A percentile compares a stretch with the other conserved stretches of the same genome.
Evolutionary conservation across 192 early-diverging fungal genomes (phyloP).

Genomic region (Jimgerdemannia lactiflua): DNA sequence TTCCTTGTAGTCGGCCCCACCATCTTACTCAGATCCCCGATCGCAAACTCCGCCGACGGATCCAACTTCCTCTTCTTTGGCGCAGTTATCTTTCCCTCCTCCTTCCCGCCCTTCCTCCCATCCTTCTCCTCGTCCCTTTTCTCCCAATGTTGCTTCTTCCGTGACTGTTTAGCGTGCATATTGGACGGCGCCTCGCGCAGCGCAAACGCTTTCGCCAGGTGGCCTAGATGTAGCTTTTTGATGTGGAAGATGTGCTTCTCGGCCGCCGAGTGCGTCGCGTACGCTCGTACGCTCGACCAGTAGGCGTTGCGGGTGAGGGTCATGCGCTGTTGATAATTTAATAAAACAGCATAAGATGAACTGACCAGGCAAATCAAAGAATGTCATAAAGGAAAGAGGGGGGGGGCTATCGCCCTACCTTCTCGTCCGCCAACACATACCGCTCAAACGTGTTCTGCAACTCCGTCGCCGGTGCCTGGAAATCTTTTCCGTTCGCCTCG

Average conservation of each 20-base stretch:
- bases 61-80: conserved; percentile 28
- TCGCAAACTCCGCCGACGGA: conserved; percentile 33
- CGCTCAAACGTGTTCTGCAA: conserved; percentile 64
- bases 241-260: conserved; percentile 96
- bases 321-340: conserved; percentile 39
- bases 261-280: conserved; percentile 84
- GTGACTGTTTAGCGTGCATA: conserved; percentile 29
- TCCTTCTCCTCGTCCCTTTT: conserved; percentile 25
- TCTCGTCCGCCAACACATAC: conserved; percentile 57
- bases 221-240: conserved; percentile 92
- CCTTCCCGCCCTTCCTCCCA: not conserved
- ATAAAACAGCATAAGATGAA: conserved; percentile 6
- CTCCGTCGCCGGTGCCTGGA: conserved; percentile 44
- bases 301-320: conserved; percentile 78
- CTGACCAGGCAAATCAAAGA: conserved; percentile 9
- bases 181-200: conserved; percentile 88
- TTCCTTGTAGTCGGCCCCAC: conserved; percentile 30
- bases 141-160: conserved; percentile 38
- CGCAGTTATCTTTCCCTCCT: conserved; percentile 15
- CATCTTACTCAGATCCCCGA: conserved; percentile 9
- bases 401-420: conserved; percentile 41
- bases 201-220: conserved; percentile 96
- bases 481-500: conserved; percentile 49
- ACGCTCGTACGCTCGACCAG: conserved; percentile 86
- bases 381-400: conserved; percentile 11